These are phyloP conservation scores for Corylus americana DNA, from an alignment of 306 rosid species.

Conservation along the genomic window DNA sequence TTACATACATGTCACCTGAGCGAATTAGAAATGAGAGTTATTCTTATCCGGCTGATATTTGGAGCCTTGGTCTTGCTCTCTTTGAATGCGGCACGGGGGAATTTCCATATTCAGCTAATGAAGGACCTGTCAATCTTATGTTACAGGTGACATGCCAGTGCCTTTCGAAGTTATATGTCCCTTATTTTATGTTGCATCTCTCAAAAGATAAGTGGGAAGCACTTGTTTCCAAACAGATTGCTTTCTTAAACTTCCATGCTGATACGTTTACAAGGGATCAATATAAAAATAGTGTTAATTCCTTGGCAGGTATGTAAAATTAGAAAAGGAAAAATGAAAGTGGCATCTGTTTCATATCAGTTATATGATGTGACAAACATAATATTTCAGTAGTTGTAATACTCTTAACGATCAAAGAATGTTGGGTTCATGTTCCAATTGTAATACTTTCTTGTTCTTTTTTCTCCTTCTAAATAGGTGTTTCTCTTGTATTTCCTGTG, in stretches of 20 bases:
- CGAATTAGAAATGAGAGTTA: conserved; percentile 89
- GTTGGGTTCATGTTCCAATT: neutral
- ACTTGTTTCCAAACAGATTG: neutral
- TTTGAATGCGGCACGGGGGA: conserved; percentile 98
- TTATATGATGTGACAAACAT: neutral
- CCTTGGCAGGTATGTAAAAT: neutral
- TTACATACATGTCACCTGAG: conserved; percentile 98
- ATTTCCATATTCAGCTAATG: conserved; percentile 89
- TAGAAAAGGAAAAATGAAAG: neutral
- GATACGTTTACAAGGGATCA: neutral
- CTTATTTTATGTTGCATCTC: neutral
- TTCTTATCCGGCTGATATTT: conserved; percentile 97
- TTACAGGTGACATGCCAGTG: conserved; percentile 64
- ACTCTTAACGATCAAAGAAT: conserved; percentile 15
- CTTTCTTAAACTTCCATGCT: neutral
- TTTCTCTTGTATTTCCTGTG: too few species aligned
- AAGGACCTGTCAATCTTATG: conserved; percentile 97
- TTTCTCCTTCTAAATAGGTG: too few species aligned
- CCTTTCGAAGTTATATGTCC: conserved; percentile 13
- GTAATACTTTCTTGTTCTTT: too few species aligned
- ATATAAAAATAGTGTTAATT: neutral
- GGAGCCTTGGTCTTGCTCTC: conserved; percentile 99
- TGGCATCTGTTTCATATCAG: neutral
- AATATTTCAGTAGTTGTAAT: conserved; percentile 4
- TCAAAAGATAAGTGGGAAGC: neutral